A percentile compares a stretch with the other conserved stretches of the same genome.
Conservation (phyloP, 148 eudicot genomes). For the Vaccinium darrowii region DNA sequence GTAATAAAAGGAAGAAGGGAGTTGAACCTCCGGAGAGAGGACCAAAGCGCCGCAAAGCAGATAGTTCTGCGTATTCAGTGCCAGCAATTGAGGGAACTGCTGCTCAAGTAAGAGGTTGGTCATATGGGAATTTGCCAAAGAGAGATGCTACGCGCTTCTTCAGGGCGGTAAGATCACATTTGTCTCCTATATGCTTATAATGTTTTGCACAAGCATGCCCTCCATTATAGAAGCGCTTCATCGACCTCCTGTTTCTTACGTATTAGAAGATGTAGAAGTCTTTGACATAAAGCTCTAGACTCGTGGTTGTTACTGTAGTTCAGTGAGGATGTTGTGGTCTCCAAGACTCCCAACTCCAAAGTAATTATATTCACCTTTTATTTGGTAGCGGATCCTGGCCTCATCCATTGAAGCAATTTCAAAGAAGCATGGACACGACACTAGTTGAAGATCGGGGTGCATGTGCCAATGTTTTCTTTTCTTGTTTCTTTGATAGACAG, state of each 20-base stretch:
- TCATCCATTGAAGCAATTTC: slow-evolving; percentile 1
- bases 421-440: not conserved
- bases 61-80: slow-evolving; percentile 43
- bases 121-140: slow-evolving; percentile 85
- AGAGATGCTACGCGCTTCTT: slow-evolving; percentile 96
- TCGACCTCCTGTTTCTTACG: not conserved
- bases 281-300: not conserved
- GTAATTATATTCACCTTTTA: not conserved
- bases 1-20: slow-evolving; percentile 84
- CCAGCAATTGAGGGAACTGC: slow-evolving; percentile 88
- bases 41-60: slow-evolving; percentile 78
- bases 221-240: not conserved
- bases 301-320: not conserved
- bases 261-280: not conserved
- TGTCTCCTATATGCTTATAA: not conserved
- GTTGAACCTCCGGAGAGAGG: slow-evolving; percentile 49
- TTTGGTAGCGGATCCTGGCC: not conserved
- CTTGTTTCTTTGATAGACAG: not conserved
- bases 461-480: not conserved
- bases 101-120: slow-evolving; percentile 97
- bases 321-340: not conserved
- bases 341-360: not conserved
- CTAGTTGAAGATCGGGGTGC: not conserved
- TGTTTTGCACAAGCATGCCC: not conserved
- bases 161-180: slow-evolving; percentile 60